Evolutionary conservation across 257 asterid species (phyloP), one percentile per base, ranked within the genome.

Genomic region (Anisodus tanguticus): DNA sequence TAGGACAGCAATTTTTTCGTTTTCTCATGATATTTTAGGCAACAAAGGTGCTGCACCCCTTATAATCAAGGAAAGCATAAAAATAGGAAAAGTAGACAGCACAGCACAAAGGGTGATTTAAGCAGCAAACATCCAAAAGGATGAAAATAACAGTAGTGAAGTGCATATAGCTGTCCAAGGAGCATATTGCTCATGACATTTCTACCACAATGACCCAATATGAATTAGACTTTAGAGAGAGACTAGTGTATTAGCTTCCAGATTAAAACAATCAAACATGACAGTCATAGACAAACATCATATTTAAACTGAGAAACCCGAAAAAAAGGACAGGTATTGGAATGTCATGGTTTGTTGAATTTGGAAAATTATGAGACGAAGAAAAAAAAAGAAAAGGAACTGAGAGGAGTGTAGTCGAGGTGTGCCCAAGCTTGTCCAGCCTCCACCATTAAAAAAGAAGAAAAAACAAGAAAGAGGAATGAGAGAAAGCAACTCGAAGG

Each of bases 401-500:
- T 74, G 60, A 22, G 35, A 43, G 31, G 74, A 67, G 2, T 37
- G 51, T 37, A 68, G 26, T 68, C 3, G 49, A 68, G 12, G 49
- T 35, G 49, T 13, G 19, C 12, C 39, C 47, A 17, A 41, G 31
- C 15, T 57, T 59, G n/a, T 22, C 3, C 26, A 8, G 19, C 39
- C 72, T 11, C 5, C 54, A 39, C 41, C 17, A 80, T 60, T 80
- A 37, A 13, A 15, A 35, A 53, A 16, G 13, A 31, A 12, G n/a
- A 35, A 67, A 16, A 49, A 19, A 17, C 26, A 22, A 22, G 26
- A 11, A 45, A 79, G 68, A 5, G 6, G 8, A 59, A 74, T 49
- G 60, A 49, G 60, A 49, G 60, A 49, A 74, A 74, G 80, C 60
- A 74, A 49, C 59, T 47, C 15, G 15, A 74, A 74, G 80, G 59